A percentile compares a stretch with the other conserved stretches of the same genome.
phyloP scores from a whole-genome alignment of 768 basidiomycete genomes.

The Termitomyces sp. region DNA sequence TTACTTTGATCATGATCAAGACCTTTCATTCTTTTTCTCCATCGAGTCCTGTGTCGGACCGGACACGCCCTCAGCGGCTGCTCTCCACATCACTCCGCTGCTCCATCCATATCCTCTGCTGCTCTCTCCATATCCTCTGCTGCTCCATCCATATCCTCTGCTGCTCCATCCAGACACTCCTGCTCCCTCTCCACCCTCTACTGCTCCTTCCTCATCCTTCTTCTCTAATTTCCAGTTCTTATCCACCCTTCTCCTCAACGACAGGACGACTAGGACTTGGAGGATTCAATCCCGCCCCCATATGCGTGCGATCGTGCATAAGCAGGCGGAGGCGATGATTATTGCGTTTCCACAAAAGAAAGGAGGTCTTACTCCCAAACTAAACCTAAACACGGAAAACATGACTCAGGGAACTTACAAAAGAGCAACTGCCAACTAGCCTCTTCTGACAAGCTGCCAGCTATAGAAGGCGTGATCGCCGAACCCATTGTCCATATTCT shows the following conservation, averaged over 20 bases:
- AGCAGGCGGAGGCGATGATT: background rate
- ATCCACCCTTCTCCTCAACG: slow-evolving; percentile 6
- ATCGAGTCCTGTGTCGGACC: background rate
- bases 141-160: too few species aligned
- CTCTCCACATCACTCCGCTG: too few species aligned
- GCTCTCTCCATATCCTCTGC: too few species aligned
- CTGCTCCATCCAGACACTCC: background rate
- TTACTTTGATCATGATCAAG: background rate
- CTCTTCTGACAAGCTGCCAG: slow-evolving; percentile 26
- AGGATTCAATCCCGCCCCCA: background rate
- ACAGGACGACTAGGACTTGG: background rate
- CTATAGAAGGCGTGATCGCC: slow-evolving; percentile 30
- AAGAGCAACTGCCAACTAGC: slow-evolving; percentile 40
- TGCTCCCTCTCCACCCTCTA: too few species aligned
- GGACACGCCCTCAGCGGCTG: background rate
- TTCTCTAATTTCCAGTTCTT: slow-evolving; percentile 6
- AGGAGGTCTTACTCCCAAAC: slow-evolving; percentile 31
- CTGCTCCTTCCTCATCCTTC: background rate
- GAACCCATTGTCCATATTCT: slow-evolving; percentile 35
- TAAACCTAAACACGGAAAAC: slow-evolving; percentile 35
- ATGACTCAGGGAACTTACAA: slow-evolving; percentile 18
- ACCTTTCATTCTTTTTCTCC: background rate
- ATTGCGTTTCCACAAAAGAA: background rate
- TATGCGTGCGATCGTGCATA: background rate
- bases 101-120: too few species aligned